Percentiles rank a stretch among this genome's conserved stretches.
These are phyloP conservation scores for Lepidium africanum DNA, from an alignment of 345 rosid genomes.

Conservation along the genomic window DNA sequence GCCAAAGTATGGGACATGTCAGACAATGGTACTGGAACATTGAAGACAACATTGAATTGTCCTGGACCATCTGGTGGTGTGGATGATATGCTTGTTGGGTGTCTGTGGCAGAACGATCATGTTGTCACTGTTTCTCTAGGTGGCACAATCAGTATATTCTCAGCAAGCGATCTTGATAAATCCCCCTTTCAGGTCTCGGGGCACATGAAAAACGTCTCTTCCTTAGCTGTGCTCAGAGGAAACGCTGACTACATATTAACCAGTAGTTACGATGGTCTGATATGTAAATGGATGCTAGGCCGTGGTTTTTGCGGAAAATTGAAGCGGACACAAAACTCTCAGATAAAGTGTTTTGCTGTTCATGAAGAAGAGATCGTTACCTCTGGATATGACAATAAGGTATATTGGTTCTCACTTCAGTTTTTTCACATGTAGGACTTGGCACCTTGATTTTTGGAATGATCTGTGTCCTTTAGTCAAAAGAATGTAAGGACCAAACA, in stretches of 20 bases:
- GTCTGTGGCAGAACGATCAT: slow-evolving; percentile 89
- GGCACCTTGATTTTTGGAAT: neutral
- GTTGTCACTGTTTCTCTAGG: slow-evolving; percentile 91
- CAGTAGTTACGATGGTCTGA: slow-evolving; percentile 85
- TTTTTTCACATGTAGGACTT: neutral
- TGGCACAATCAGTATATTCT: slow-evolving; percentile 69
- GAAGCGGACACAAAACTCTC: slow-evolving; percentile 65
- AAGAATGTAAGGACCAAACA: neutral
- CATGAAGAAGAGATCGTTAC: slow-evolving; percentile 73
- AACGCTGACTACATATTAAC: slow-evolving; percentile 56
- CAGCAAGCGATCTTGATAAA: slow-evolving; percentile 70
- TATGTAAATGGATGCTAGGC: slow-evolving; percentile 87
- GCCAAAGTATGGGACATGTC: slow-evolving; percentile 91
- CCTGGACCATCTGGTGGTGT: slow-evolving; percentile 71
- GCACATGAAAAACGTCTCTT: slow-evolving; percentile 78
- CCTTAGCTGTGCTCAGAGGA: slow-evolving; percentile 59
- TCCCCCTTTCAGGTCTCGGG: slow-evolving; percentile 66
- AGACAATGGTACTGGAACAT: slow-evolving; percentile 58
- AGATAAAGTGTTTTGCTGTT: slow-evolving; percentile 84
- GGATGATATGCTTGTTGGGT: slow-evolving; percentile 93
- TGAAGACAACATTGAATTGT: slow-evolving; percentile 60
- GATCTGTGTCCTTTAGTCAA: neutral
- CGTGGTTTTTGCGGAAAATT: slow-evolving; percentile 73
- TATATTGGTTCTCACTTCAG: slow-evolving; percentile 7
- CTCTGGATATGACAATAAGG: slow-evolving; percentile 92